Evolutionary conservation across 2,329 filamentous ascomycete species (phyloP), one percentile per base, ranked within the genome.

Genomic region (Nigrograna mackinnonii): DNA sequence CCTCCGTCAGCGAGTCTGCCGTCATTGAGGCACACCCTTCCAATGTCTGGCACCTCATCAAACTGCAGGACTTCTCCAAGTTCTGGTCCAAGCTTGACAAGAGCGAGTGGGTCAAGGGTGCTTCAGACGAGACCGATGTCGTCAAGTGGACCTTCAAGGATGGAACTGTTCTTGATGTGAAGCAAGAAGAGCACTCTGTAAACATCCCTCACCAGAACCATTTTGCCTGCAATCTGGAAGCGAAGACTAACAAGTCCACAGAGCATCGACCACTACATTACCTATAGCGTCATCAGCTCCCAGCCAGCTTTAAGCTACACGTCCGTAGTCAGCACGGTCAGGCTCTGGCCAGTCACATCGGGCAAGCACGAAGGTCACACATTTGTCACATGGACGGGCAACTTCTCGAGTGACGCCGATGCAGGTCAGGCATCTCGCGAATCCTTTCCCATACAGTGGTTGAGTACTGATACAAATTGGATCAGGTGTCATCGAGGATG

Each of bases 181-280:
- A 88, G 80, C 83, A 86, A 73, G 85, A 89, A 70, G 85, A 87
- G 74, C 84, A 88, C 71, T 85, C 81, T 52, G 83, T 86, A 69
- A 46, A 79, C n/a, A n/a, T n/a, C n/a, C n/a, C n/a, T n/a, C n/a
- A n/a, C n/a, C n/a, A n/a, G n/a, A n/a, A n/a, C n/a, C n/a, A n/a
- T n/a, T n/a, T n/a, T n/a, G n/a, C n/a, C n/a, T n/a, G n/a, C n/a
- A n/a, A n/a, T n/a, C n/a, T n/a, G n/a, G n/a, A n/a, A n/a, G n/a
- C n/a, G n/a, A n/a, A n/a, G n/a, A n/a, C n/a, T n/a, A n/a, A n/a
- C 24, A 28, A 12, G 24, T 35, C 36, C 22, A 35, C 47, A 85
- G 82, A 78, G 77, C 50, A 84, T 88, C 73, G 82, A 87, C 65
- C 84, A 88, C 75, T 87, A 78, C 75, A 86, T 89, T 69, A 88